phyloP scores from a whole-genome alignment of 257 asterid genomes.

The Solanum gandarillasii region DNA sequence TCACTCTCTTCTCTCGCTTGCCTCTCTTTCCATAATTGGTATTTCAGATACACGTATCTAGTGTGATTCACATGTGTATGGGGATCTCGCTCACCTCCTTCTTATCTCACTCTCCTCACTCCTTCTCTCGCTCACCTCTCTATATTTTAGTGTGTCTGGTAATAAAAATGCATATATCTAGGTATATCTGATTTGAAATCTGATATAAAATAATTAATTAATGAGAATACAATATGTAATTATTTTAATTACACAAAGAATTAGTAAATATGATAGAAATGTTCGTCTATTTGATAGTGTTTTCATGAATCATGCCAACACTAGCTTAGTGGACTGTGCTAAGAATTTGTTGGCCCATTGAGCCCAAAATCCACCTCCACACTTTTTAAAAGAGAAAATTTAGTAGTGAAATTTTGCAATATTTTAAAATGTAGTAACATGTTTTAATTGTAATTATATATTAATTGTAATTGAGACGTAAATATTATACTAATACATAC shows the following conservation, averaged over 20 bases:
- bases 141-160: too few species aligned
- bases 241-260: too few species aligned
- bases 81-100: neutral
- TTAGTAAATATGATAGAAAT: too few species aligned
- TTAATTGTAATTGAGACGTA: too few species aligned
- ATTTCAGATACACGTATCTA: too few species aligned
- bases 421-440: too few species aligned
- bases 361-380: neutral
- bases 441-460: too few species aligned
- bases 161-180: too few species aligned
- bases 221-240: too few species aligned
- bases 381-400: neutral
- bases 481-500: neutral
- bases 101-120: too few species aligned
- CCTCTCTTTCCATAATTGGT: neutral
- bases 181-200: rapidly evolving
- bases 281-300: neutral
- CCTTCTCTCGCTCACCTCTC: neutral
- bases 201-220: too few species aligned
- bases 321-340: neutral
- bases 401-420: neutral
- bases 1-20: neutral
- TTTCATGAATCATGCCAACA: neutral
- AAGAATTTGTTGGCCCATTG: neutral
- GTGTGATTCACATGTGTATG: too few species aligned